phyloP scores from a whole-genome alignment of 2,329 filamentous ascomycete genomes.

The Exophiala aquamarina region DNA sequence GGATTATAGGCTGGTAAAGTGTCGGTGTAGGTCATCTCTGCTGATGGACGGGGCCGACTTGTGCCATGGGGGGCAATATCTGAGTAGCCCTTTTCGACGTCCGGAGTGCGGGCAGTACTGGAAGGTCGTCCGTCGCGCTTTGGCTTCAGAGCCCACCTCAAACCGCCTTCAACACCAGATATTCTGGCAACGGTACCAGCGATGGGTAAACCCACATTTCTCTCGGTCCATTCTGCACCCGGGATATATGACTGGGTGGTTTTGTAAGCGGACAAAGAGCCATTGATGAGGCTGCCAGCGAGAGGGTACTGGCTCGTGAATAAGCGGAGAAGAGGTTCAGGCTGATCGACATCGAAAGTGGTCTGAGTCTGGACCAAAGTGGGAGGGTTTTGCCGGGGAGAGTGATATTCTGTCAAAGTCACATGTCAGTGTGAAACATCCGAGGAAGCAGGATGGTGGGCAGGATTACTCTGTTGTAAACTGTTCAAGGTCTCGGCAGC shows the following conservation, averaged over 20 bases:
- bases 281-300: slow-evolving; percentile 79
- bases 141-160: slow-evolving; percentile 74
- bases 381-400: slow-evolving; percentile 51
- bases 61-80: slow-evolving; percentile 18
- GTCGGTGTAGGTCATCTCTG: slow-evolving; percentile 53
- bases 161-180: slow-evolving; percentile 83
- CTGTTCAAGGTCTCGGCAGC: slow-evolving; percentile 76
- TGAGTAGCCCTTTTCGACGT: slow-evolving; percentile 26
- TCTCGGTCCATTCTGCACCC: slow-evolving; percentile 85
- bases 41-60: slow-evolving; percentile 8
- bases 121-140: slow-evolving; percentile 31
- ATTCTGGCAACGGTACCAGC: slow-evolving; percentile 81
- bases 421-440: slow-evolving; percentile 14
- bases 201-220: slow-evolving; percentile 76
- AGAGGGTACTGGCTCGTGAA: slow-evolving; percentile 86
- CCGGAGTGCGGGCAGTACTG: slow-evolving; percentile 12
- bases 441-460: neutral
- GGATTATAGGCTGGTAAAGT: slow-evolving; percentile 83
- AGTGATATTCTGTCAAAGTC: slow-evolving; percentile 25
- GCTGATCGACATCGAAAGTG: slow-evolving; percentile 49
- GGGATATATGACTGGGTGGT: slow-evolving; percentile 89
- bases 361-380: slow-evolving; percentile 38
- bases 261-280: slow-evolving; percentile 80
- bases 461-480: slow-evolving; percentile 59
- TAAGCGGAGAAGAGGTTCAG: slow-evolving; percentile 80